Evolutionary conservation across 148 eudicot genomes (phyloP), one percentile per base, ranked within the genome.

Genomic region (Arbutus unedo): DNA sequence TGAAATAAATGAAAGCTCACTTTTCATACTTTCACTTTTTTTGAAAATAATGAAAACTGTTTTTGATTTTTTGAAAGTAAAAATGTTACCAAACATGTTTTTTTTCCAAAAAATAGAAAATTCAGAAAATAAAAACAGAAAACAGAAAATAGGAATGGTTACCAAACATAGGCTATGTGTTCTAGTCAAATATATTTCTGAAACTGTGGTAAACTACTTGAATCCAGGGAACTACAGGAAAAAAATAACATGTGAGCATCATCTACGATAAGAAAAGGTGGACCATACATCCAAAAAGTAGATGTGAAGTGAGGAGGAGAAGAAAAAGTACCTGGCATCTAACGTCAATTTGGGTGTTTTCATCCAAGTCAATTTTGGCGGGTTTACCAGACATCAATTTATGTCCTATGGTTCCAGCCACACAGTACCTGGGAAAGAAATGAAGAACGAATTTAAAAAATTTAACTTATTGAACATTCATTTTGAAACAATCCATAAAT

Each of bases 391-490:
- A 89, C 95, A 94, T 92, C 85, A 96, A 83, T 64, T 89, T 93
- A 84, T 90, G 95, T 23, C 99, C 99, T 85, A 96, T 82, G 23
- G 98, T 94, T 88, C 98, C 99, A 88, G 97, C 93, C 59, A 89
- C 88, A 87, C 99, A 92, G 81, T 92, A 91, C 84, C 98, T 95
- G 88, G 15, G 50, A 49, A 50, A 86, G 82, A 74, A 19, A 62
- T 48, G 23, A 23, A 57, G 54, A 31, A 77, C 3, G 6, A 77
- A 70, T 45, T 41, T 44, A 62, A 43, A 85, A 9, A 44, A 44
- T 41, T 59, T 43, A 44, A 41, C 4, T n/a, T 62, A 4, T 14
- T 9, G 70, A 8, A 78, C 41, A 57, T 4, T 41, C 48, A 15
- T 23, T 53, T 53, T 23, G 25, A 19, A 2, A 31, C 57, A 75